phyloP scores from a whole-genome alignment of 371 early-diverging fungal species.

The Apophysomyces ossiformis region DNA sequence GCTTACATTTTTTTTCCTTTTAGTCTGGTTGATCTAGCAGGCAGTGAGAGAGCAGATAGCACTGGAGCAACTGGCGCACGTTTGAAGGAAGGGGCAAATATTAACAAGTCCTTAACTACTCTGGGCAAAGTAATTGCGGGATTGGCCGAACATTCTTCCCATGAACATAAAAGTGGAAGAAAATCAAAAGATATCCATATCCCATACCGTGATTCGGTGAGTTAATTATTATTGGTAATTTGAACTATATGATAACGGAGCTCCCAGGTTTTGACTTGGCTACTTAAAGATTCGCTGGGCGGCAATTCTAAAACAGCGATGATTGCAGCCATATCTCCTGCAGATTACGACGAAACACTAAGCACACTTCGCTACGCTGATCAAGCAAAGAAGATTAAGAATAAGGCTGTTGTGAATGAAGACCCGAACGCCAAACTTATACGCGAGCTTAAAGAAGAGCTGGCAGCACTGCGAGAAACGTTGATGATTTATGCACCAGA shows the following conservation, averaged over 20 bases:
- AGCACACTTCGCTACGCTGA: slow-evolving; percentile 94
- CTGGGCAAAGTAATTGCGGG: slow-evolving; percentile 97
- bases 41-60: slow-evolving; percentile 93
- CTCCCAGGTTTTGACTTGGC: slow-evolving; percentile 75
- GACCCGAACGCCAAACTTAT: slow-evolving; percentile 80
- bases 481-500: slow-evolving; percentile 31
- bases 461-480: slow-evolving; percentile 64
- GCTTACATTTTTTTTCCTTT: neutral
- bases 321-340: slow-evolving; percentile 83
- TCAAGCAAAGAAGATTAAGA: slow-evolving; percentile 88
- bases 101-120: slow-evolving; percentile 93
- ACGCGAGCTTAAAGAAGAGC: slow-evolving; percentile 82
- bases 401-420: slow-evolving; percentile 89
- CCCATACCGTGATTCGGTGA: slow-evolving; percentile 83
- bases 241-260: neutral
- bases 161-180: slow-evolving; percentile 34
- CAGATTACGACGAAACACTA: slow-evolving; percentile 83
- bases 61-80: slow-evolving; percentile 95
- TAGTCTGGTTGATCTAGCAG: slow-evolving; percentile 88
- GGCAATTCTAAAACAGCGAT: slow-evolving; percentile 93
- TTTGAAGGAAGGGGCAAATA: slow-evolving; percentile 97
- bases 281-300: slow-evolving; percentile 91
- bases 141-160: slow-evolving; percentile 70
- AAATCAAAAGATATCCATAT: slow-evolving; percentile 61
- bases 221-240: slow-evolving; percentile 22